Percentiles rank a stretch among this genome's conserved stretches.
These are phyloP conservation scores for Dictyostelium firmibasis DNA, from an alignment of 78 protist genomes.

Conservation along the genomic window DNA sequence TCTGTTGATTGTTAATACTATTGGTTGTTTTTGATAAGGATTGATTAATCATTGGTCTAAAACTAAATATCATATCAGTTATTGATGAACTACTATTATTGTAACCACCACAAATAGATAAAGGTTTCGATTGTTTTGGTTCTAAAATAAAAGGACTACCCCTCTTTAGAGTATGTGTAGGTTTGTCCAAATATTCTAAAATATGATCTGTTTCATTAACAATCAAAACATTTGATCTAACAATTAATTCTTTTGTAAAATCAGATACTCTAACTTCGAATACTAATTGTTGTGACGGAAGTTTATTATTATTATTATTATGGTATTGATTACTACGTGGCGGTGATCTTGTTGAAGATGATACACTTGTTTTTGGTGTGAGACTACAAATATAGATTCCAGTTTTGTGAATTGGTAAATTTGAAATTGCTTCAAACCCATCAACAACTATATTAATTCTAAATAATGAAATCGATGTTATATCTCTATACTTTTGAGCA, in stretches of 20 bases:
- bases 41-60: slow-evolving; percentile 14
- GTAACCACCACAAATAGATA: neutral
- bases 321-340: neutral
- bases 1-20: neutral
- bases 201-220: slow-evolving; percentile 33
- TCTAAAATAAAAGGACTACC: neutral
- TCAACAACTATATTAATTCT: slow-evolving; percentile 3
- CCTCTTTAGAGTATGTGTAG: neutral
- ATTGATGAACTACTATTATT: neutral
- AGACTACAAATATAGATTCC: slow-evolving; percentile 25
- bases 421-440: slow-evolving; percentile 1
- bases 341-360: neutral
- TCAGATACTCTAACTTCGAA: slow-evolving; percentile 13
- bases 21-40: neutral
- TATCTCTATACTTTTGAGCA: slow-evolving; percentile 47
- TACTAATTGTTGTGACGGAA: slow-evolving; percentile 3
- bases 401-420: slow-evolving; percentile 45
- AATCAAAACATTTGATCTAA: slow-evolving; percentile 29
- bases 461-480: slow-evolving; percentile 36
- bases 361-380: neutral
- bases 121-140: slow-evolving; percentile 40
- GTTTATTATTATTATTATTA: no score
- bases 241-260: neutral
- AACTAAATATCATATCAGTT: slow-evolving; percentile 7
- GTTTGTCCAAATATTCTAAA: slow-evolving; percentile 9